Evolutionary conservation across 257 asterid species (phyloP).

Genomic region (Petrea volubilis): DNA sequence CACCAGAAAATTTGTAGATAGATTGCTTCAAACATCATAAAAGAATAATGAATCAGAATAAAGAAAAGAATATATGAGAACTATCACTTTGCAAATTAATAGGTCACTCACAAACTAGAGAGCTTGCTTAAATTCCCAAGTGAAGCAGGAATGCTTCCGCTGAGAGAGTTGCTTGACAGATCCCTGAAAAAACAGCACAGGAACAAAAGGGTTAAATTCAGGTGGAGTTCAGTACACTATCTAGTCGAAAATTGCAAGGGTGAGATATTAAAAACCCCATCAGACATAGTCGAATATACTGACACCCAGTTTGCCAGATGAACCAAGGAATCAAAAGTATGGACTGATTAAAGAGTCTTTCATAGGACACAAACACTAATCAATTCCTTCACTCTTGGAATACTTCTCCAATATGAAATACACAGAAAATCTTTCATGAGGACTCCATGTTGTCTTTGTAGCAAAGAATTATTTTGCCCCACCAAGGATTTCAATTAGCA

Average conservation of each 20-base stretch:
- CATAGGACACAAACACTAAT: neutral
- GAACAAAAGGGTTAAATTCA: slow-evolving; percentile 19
- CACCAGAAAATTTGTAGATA: slow-evolving; percentile 89
- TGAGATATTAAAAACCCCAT: slow-evolving; percentile 9
- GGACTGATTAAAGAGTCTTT: neutral
- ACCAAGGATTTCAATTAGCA: slow-evolving; percentile 15
- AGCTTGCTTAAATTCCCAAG: slow-evolving; percentile 86
- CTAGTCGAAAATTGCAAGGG: slow-evolving; percentile 5
- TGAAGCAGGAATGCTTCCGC: slow-evolving; percentile 89
- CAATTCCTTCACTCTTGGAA: neutral
- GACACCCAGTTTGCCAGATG: neutral
- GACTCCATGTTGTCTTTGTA: neutral
- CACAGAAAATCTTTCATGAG: neutral
- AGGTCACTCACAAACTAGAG: slow-evolving; percentile 64
- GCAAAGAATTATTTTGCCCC: neutral
- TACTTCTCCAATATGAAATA: neutral
- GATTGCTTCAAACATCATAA: slow-evolving; percentile 67
- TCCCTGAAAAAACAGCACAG: slow-evolving; percentile 59
- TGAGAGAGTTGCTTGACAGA: slow-evolving; percentile 94
- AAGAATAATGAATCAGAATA: slow-evolving; percentile 27
- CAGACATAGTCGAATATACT: slow-evolving; percentile 18
- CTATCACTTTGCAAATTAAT: slow-evolving; percentile 14
- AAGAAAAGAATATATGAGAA: slow-evolving; percentile 19
- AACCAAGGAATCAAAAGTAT: neutral
- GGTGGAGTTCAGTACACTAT: slow-evolving; percentile 12